Evolutionary conservation across 495 filamentous ascomycete genomes (phyloP).

Genomic region (Jackrogersella minutella): DNA sequence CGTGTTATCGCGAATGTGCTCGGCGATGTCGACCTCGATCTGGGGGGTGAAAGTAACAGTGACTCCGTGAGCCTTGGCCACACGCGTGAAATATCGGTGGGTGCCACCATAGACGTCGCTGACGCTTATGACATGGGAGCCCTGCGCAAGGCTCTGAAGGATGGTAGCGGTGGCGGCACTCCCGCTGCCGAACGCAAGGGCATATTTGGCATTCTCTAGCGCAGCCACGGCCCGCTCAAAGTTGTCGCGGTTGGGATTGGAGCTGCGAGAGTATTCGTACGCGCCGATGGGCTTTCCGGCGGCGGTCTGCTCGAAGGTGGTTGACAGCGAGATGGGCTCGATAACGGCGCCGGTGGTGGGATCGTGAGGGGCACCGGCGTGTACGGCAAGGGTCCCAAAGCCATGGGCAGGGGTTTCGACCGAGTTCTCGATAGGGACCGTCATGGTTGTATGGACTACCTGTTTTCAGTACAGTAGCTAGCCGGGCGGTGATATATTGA

Average conservation of each 20-base stretch:
- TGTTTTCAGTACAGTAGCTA: not conserved
- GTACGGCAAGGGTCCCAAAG: slow-evolving; percentile 94
- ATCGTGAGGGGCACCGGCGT: slow-evolving; percentile 90
- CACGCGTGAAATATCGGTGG: slow-evolving; percentile 98
- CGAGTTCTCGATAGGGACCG: slow-evolving; percentile 49
- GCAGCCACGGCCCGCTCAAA: slow-evolving; percentile 92
- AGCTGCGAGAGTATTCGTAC: slow-evolving; percentile 90
- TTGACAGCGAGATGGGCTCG: slow-evolving; percentile 92
- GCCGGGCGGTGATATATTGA: not conserved
- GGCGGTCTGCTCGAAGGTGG: slow-evolving; percentile 86
- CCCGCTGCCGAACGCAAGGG: slow-evolving; percentile 93
- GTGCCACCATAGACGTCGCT: slow-evolving; percentile 98
- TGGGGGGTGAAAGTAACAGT: slow-evolving; percentile 90
- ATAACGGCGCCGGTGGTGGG: slow-evolving; percentile 93
- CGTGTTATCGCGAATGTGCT: slow-evolving; percentile 86
- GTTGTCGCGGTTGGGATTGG: slow-evolving; percentile 93
- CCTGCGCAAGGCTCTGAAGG: slow-evolving; percentile 89
- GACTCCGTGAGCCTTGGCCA: slow-evolving; percentile 92
- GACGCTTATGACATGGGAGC: slow-evolving; percentile 93
- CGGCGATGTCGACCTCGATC: slow-evolving; percentile 85
- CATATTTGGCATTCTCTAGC: slow-evolving; percentile 90
- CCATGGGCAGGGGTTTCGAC: slow-evolving; percentile 58
- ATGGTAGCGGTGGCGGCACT: slow-evolving; percentile 93
- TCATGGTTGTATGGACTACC: slow-evolving; percentile 43
- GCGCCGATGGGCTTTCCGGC: slow-evolving; percentile 85